Evolutionary conservation across 2,329 filamentous ascomycete species (phyloP).

Genomic region (Venturia effusa): DNA sequence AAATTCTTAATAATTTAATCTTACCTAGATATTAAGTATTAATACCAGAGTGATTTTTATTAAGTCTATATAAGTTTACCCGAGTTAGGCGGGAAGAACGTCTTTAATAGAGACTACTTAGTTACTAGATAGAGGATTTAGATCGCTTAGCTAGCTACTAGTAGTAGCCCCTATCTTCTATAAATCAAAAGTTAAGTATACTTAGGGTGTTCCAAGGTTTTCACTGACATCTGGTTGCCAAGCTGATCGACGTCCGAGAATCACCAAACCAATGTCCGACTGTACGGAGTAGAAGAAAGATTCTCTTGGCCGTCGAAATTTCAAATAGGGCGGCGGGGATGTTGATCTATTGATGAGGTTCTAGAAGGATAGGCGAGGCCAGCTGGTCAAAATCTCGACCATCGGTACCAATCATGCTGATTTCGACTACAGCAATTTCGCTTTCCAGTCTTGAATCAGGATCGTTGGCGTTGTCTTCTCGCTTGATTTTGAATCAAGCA

Average conservation of each 20-base stretch:
- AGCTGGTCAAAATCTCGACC: neutral
- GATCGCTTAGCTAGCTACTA: neutral
- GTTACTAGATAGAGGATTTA: neutral
- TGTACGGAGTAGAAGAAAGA: too few relatives aligned
- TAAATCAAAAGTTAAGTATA: neutral
- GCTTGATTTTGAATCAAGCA: neutral
- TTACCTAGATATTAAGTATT: too few relatives aligned
- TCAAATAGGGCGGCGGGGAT: too few relatives aligned
- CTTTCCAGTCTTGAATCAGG: neutral
- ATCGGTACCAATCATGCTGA: neutral
- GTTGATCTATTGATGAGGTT: neutral
- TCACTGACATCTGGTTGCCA: slow-evolving; percentile 3
- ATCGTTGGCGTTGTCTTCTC: neutral
- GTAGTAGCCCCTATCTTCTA: too few relatives aligned
- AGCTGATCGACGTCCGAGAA: neutral
- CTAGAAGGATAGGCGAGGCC: neutral
- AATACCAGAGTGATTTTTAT: too few relatives aligned
- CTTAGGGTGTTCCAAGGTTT: slow-evolving; percentile 8
- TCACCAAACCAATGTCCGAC: neutral
- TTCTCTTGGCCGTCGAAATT: too few relatives aligned
- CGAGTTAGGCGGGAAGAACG: neutral
- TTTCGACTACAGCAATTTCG: neutral
- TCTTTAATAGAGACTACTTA: neutral
- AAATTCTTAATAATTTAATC: too few relatives aligned
- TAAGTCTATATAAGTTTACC: too few relatives aligned